Conservation (phyloP, 1,139 yeast genomes). For the Suhomyces bokatorum region DNA sequence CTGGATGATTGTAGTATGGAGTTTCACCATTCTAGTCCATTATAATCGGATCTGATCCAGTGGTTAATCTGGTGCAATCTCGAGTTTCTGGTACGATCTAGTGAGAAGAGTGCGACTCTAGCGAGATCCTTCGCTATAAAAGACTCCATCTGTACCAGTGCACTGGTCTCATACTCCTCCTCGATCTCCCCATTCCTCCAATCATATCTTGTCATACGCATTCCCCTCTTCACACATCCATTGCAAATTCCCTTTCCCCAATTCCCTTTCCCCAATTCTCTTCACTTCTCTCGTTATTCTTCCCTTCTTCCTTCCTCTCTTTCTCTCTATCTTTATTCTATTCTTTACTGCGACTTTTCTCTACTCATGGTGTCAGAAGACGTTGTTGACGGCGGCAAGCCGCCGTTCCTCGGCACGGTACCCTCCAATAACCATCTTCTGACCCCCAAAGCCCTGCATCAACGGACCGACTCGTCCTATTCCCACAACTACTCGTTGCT, state of each 20-base stretch:
- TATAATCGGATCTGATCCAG: too few species aligned
- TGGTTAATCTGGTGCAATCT: too few species aligned
- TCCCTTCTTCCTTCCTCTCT: not conserved
- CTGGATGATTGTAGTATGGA: too few species aligned
- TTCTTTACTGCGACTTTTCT: not conserved
- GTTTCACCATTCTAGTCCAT: too few species aligned
- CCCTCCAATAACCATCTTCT: conserved; percentile 3
- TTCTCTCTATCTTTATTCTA: not conserved
- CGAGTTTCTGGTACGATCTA: too few species aligned
- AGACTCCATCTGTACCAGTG: too few species aligned
- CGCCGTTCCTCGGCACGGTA: not conserved
- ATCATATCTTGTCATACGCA: too few species aligned
- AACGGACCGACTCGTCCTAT: conserved; percentile 32
- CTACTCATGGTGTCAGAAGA: conserved; percentile 4
- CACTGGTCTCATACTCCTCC: too few species aligned
- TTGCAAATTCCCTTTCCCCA: not conserved
- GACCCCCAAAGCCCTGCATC: conserved; percentile 22
- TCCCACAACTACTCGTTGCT: conserved; percentile 36
- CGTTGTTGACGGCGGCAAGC: not conserved
- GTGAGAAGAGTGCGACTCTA: too few species aligned
- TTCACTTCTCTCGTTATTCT: not conserved
- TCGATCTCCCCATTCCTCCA: not conserved
- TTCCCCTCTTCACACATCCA: too few species aligned
- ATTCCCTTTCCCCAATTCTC: not conserved
- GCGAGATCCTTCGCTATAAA: too few species aligned